A percentile compares a stretch with the other conserved stretches of the same genome.
These are phyloP conservation scores for Stentor coeruleus DNA, from an alignment of 73 alveolate species.

Conservation along the genomic window DNA sequence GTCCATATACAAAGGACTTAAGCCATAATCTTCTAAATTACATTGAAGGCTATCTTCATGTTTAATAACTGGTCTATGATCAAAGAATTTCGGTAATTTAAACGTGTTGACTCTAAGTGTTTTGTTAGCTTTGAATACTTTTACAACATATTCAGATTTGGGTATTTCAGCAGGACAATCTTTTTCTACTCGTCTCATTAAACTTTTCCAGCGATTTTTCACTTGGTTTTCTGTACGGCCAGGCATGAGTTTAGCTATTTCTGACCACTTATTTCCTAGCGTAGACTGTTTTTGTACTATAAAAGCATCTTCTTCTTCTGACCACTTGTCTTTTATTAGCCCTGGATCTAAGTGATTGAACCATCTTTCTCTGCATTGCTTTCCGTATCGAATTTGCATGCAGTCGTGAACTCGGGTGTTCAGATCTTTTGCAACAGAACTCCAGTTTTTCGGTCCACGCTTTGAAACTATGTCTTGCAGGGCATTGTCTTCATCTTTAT, in stretches of 20 bases:
- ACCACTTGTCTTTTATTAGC: slow-evolving; percentile 68
- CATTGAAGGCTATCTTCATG: too few species aligned
- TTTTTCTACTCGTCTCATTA: neutral
- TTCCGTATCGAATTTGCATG: slow-evolving; percentile 56
- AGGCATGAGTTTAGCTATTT: slow-evolving; percentile 56
- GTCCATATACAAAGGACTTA: too few species aligned
- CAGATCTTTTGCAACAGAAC: neutral
- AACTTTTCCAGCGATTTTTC: slow-evolving; percentile 39
- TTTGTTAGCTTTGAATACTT: too few species aligned
- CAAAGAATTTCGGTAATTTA: too few species aligned
- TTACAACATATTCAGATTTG: too few species aligned
- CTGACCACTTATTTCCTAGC: slow-evolving; percentile 83
- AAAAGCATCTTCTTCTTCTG: slow-evolving; percentile 65
- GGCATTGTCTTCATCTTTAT: neutral
- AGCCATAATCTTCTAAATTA: too few species aligned
- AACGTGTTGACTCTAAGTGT: too few species aligned
- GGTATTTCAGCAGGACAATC: too few species aligned
- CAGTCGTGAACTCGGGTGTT: neutral
- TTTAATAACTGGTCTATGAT: too few species aligned
- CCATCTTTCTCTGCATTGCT: slow-evolving; percentile 87
- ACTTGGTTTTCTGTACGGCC: slow-evolving; percentile 81
- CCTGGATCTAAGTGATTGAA: slow-evolving; percentile 73
- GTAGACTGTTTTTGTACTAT: slow-evolving; percentile 61
- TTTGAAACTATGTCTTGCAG: neutral
- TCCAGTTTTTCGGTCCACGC: neutral